These are phyloP conservation scores for Spathaspora boniae DNA, from an alignment of 805 yeast genomes.

Conservation along the genomic window DNA sequence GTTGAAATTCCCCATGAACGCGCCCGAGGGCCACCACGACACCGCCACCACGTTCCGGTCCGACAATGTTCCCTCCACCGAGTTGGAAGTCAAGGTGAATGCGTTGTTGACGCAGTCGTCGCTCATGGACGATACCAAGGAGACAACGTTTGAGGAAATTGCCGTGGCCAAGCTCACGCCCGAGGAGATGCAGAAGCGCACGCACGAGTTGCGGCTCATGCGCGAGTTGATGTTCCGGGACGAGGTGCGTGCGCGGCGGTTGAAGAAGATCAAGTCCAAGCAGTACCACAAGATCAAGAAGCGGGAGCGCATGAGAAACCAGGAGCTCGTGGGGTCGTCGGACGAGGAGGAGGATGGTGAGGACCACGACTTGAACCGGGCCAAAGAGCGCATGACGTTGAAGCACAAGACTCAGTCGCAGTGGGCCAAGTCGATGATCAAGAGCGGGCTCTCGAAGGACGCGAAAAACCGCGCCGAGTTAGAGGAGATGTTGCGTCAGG, in stretches of 20 bases:
- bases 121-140: constrained; percentile 66
- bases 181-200: constrained; percentile 73
- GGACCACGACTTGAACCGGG: constrained; percentile 72
- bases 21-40: constrained; percentile 31
- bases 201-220: constrained; percentile 84
- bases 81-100: constrained; percentile 65
- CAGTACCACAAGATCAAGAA: constrained; percentile 81
- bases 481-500: constrained; percentile 91
- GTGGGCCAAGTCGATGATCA: constrained; percentile 90
- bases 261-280: constrained; percentile 93
- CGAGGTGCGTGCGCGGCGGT: constrained; percentile 83
- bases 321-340: constrained; percentile 62
- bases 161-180: constrained; percentile 77
- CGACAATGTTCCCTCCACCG: constrained; percentile 46
- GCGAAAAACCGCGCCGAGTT: constrained; percentile 78
- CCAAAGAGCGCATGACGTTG: constrained; percentile 87
- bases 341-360: constrained; percentile 47
- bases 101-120: constrained; percentile 61
- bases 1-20: constrained; percentile 67
- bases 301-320: constrained; percentile 71
- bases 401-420: constrained; percentile 83
- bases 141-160: constrained; percentile 82
- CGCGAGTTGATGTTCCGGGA: constrained; percentile 96
- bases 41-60: constrained; percentile 51
- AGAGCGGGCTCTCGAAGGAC: constrained; percentile 88